A percentile compares a stretch with the other conserved stretches of the same genome.
phyloP scores from a whole-genome alignment of 2,329 filamentous ascomycete species.

The Dryadomyces sulphureus region DNA sequence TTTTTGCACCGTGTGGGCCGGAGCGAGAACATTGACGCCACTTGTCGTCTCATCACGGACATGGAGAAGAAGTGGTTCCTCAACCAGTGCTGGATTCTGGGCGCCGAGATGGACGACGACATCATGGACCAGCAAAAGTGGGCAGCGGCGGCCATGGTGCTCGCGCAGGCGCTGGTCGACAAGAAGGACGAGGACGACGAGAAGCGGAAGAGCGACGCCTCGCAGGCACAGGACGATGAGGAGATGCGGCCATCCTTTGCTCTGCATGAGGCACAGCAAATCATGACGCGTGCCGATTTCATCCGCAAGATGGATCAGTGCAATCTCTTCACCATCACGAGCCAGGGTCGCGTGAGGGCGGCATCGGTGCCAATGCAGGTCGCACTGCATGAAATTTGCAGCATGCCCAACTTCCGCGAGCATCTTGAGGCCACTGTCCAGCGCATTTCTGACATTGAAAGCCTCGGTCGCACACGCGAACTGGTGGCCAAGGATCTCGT shows the following conservation, averaged over 20 bases:
- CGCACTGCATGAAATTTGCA: conserved; percentile 76
- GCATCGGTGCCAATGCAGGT: conserved; percentile 94
- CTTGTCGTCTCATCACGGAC: conserved; percentile 52
- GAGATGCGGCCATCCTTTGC: conserved; percentile 65
- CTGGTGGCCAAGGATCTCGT: conserved; percentile 91
- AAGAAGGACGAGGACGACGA: conserved; percentile 42
- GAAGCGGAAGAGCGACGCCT: not conserved
- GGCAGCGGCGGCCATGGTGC: conserved; percentile 80
- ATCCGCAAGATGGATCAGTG: conserved; percentile 84
- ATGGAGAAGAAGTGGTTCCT: conserved; percentile 64
- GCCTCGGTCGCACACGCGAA: conserved; percentile 82
- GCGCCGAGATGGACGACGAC: conserved; percentile 53
- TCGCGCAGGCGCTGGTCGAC: conserved; percentile 84
- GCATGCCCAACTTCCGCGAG: conserved; percentile 61
- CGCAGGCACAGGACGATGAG: not conserved
- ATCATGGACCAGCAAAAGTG: conserved; percentile 72
- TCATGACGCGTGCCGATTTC: conserved; percentile 94
- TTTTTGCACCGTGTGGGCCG: conserved; percentile 88
- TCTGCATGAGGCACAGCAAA: conserved; percentile 70
- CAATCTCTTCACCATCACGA: conserved; percentile 92
- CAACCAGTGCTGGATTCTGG: conserved; percentile 62
- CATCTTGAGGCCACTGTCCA: conserved; percentile 71
- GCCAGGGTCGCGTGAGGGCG: conserved; percentile 70
- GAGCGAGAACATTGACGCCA: conserved; percentile 61
- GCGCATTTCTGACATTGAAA: conserved; percentile 85